These are phyloP conservation scores for Aspergillus viridinutans DNA, from an alignment of 2,329 filamentous ascomycete species.

Conservation along the genomic window DNA sequence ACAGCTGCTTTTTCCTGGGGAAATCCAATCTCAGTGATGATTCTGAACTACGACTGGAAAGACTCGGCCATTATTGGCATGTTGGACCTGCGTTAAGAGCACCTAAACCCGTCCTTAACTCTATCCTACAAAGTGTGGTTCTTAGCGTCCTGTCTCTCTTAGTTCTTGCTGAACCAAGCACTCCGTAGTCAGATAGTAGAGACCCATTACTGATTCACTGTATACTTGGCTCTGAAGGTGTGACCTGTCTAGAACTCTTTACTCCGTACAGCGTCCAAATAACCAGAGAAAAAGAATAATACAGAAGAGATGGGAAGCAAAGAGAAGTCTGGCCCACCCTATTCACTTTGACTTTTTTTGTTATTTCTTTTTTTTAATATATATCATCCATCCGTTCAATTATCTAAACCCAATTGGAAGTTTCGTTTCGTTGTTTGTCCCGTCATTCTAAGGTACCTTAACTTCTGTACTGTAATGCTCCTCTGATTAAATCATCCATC, in stretches of 20 bases:
- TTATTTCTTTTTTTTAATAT: not conserved
- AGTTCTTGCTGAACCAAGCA: not conserved
- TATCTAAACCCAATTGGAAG: not conserved
- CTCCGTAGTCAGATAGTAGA: too few species aligned
- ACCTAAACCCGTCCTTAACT: not conserved
- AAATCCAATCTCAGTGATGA: not conserved
- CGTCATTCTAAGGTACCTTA: not conserved
- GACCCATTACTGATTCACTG: not conserved
- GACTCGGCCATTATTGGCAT: not conserved
- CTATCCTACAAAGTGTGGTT: not conserved
- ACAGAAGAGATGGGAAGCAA: not conserved
- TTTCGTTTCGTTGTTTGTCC: not conserved
- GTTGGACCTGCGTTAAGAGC: not conserved
- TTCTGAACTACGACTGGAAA: not conserved
- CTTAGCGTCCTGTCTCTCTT: not conserved
- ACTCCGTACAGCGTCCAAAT: not conserved
- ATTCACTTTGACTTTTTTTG: not conserved
- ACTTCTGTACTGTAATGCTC: not conserved
- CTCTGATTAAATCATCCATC: not conserved
- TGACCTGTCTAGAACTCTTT: not conserved
- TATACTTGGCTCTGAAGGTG: not conserved
- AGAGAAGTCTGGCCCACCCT: not conserved
- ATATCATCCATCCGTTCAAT: not conserved
- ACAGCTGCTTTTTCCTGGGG: not conserved
- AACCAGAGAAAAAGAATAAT: not conserved